These are phyloP conservation scores for Entomortierella lignicola DNA, from an alignment of 192 early-diverging fungal species.

Conservation along the genomic window DNA sequence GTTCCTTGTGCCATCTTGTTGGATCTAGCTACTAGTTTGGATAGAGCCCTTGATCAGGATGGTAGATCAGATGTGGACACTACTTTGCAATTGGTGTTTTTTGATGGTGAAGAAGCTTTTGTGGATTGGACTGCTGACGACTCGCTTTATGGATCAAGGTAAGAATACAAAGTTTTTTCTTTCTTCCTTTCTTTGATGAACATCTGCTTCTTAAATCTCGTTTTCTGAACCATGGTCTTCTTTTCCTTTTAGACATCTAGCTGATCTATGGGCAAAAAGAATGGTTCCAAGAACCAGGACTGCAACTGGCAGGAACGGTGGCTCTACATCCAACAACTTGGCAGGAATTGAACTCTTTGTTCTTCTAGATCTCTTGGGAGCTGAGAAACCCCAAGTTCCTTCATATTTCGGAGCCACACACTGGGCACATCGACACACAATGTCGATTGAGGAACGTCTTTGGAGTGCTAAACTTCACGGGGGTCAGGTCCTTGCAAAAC, in stretches of 20 bases:
- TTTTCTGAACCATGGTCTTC: too few species aligned
- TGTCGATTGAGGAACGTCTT: constrained; percentile 78
- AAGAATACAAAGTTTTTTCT: too few species aligned
- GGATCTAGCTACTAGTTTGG: constrained; percentile 81
- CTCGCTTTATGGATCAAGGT: constrained; percentile 90
- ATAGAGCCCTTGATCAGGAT: constrained; percentile 65
- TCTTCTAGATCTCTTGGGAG: constrained; percentile 89
- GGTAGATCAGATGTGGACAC: constrained; percentile 52
- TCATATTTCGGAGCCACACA: constrained; percentile 76
- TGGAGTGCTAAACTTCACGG: constrained; percentile 38
- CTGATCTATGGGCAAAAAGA: constrained; percentile 77
- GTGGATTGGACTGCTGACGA: constrained; percentile 77
- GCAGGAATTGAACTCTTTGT: constrained; percentile 86
- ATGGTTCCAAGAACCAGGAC: constrained; percentile 31
- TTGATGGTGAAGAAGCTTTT: constrained; percentile 98
- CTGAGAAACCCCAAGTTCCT: constrained; percentile 58
- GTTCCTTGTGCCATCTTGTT: constrained; percentile 92
- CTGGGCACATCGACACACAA: constrained; percentile 74
- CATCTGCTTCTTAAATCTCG: background rate
- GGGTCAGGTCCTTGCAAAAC: constrained; percentile 14
- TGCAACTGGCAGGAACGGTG: constrained; percentile 33
- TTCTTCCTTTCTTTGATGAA: too few species aligned
- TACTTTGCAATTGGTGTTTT: constrained; percentile 93
- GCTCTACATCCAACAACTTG: constrained; percentile 57
- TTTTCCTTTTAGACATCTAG: constrained; percentile 72